Conservation (phyloP, 1,139 yeast species). For the Pneumocystis oryctolagi region DNA sequence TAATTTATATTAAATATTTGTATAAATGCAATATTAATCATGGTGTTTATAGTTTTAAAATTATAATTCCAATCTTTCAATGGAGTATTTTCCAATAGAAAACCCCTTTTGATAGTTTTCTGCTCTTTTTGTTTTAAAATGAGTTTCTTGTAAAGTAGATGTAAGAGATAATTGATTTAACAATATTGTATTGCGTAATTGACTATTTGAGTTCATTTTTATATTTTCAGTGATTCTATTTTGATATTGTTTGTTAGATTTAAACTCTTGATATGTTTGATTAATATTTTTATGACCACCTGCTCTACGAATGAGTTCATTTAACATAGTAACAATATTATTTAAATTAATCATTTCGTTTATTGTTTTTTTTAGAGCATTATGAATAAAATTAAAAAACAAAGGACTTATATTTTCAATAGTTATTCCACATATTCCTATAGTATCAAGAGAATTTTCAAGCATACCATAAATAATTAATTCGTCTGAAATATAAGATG, state of each 20-base stretch:
- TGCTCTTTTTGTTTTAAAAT: background rate
- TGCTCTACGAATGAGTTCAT: background rate
- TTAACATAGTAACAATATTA: background rate
- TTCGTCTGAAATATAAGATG: background rate
- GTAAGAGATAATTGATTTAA: background rate
- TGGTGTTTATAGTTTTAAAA: background rate
- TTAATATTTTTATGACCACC: background rate
- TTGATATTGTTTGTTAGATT: background rate
- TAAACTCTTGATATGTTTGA: background rate
- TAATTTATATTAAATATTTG: background rate
- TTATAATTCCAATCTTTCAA: background rate
- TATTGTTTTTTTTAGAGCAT: background rate
- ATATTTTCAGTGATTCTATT: background rate
- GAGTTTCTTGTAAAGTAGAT: background rate
- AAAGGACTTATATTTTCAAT: background rate
- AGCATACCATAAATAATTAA: background rate
- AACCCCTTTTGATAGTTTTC: background rate
- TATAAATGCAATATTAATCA: background rate
- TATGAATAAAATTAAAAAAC: background rate
- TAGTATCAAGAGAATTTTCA: background rate
- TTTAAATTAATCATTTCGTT: background rate
- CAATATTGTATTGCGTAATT: background rate
- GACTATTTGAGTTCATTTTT: background rate
- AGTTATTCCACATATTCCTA: background rate
- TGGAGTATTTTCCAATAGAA: background rate